A percentile compares a stretch with the other conserved stretches of the same genome.
These are phyloP conservation scores for Komagataella populi DNA, from an alignment of 805 yeast genomes.

Conservation along the genomic window DNA sequence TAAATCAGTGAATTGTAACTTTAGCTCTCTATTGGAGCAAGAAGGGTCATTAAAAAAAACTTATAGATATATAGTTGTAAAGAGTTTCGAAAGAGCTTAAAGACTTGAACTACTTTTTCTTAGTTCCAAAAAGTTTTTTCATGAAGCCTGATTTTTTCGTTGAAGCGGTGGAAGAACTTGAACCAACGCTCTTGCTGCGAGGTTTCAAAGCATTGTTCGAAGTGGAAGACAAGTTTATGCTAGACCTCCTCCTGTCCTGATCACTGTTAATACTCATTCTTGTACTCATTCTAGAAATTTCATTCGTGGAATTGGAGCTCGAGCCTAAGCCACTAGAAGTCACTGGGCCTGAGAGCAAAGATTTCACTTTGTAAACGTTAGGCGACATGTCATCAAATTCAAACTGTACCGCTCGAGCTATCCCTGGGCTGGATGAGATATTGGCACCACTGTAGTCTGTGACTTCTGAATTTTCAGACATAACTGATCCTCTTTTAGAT, in stretches of 20 bases:
- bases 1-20: no score
- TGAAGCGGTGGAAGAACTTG: background rate
- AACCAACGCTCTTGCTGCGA: background rate
- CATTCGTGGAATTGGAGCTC: background rate
- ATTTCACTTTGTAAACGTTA: background rate
- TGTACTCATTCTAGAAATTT: background rate
- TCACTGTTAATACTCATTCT: background rate
- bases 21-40: no score
- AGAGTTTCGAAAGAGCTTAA: no score
- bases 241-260: background rate
- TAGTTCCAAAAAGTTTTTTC: background rate
- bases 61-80: no score
- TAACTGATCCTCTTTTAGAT: background rate
- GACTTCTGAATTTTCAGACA: background rate
- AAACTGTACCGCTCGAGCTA: background rate
- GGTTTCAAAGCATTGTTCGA: background rate
- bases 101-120: background rate
- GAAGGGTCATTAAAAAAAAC: no score
- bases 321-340: background rate
- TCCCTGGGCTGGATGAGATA: background rate
- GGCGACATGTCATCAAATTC: background rate
- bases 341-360: background rate
- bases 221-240: background rate
- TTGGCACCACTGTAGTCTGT: background rate
- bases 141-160: background rate